Base-by-base conservation (phyloP, 2,329 filamentous ascomycete species). In the Colletotrichum noveboracense region DNA sequence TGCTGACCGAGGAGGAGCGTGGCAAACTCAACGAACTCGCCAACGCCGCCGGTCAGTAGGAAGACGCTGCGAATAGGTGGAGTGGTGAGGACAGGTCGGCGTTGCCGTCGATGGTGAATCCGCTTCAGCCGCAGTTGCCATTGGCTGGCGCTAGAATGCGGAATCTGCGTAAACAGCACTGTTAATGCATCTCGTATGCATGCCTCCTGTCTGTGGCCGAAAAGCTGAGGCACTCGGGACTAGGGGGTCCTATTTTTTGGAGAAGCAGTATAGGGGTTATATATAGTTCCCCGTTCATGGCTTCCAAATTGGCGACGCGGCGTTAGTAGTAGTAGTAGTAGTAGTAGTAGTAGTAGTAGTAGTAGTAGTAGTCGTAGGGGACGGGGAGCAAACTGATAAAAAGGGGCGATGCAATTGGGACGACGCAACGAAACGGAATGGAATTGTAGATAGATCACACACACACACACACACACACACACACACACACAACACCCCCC, bases 1-100 rank as follows among this genome's bases (percentile, higher is more conserved):
- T 89, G 83, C 82, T 92, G 58, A 88, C 85, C n/a, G 87, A 88
- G 6, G 88, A 90, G 26, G 91, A 92, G 82, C 89, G 91, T 83
- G 80, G 80, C 9, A 92, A 91, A 82, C 84, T 92, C 10, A 88
- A 90, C 74, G 87, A 90, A 79, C 83, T 92, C 69, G 89, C 87
- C 61, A 83, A 78, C 67, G 78, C 82, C 55, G 83, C 85, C 55
- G 78, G 79, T 36, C 79, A 81, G 72, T 77, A 79, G 78, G 75
- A 64, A 61, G 48, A 56, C 65, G 32, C 65, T 28, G 77, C 52
- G 65, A 38, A 36, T 34, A 34, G 52, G 62, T 60, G 56, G 36
- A 65, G 28, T 64, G 62, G 55, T 58, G 67, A 71, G 14, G 38
- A 43, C 16, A n/a, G 24, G 65, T 60, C 60, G 56, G 30, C 48